Evolutionary conservation across 1,284 basidiomycete species (phyloP).

Genomic region (Pascua sp.): DNA sequence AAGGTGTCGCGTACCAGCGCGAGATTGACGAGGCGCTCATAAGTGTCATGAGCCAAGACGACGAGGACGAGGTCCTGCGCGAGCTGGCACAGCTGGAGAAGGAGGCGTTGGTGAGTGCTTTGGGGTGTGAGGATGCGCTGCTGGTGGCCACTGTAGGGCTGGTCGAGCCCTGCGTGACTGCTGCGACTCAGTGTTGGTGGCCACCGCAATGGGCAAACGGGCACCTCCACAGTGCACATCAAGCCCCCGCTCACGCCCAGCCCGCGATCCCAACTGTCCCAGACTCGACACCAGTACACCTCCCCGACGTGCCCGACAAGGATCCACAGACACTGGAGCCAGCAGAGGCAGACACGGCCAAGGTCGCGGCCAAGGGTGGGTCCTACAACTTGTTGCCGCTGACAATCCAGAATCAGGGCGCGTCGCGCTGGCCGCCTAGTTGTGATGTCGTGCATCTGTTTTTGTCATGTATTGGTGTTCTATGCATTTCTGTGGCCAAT

Average conservation of each 20-base stretch:
- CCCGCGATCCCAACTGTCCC: slow-evolving; percentile 33
- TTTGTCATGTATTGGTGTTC: not conserved
- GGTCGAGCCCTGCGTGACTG: no score
- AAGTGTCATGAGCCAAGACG: slow-evolving; percentile 75
- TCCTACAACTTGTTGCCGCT: not conserved
- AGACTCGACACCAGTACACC: slow-evolving; percentile 35
- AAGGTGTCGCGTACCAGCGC: slow-evolving; percentile 89
- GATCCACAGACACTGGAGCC: slow-evolving; percentile 46
- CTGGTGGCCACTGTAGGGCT: no score
- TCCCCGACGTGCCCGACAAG: slow-evolving; percentile 56
- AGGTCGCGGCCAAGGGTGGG: not conserved
- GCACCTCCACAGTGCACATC: no score
- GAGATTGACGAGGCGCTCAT: slow-evolving; percentile 88
- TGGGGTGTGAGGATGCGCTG: no score
- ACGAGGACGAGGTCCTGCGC: slow-evolving; percentile 86
- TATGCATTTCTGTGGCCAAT: not conserved
- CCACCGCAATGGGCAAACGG: no score
- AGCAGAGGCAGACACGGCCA: not conserved
- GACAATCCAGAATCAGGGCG: slow-evolving; percentile 39
- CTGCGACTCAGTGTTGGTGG: no score
- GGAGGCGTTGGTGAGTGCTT: slow-evolving; percentile 51
- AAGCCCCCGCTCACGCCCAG: slow-evolving; percentile 10
- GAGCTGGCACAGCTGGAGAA: slow-evolving; percentile 70
- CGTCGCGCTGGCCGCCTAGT: slow-evolving; percentile 53
- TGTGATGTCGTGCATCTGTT: slow-evolving; percentile 2